phyloP scores from a whole-genome alignment of 2,329 filamentous ascomycete genomes.

The Dryadomyces quercus-mongolicae region DNA sequence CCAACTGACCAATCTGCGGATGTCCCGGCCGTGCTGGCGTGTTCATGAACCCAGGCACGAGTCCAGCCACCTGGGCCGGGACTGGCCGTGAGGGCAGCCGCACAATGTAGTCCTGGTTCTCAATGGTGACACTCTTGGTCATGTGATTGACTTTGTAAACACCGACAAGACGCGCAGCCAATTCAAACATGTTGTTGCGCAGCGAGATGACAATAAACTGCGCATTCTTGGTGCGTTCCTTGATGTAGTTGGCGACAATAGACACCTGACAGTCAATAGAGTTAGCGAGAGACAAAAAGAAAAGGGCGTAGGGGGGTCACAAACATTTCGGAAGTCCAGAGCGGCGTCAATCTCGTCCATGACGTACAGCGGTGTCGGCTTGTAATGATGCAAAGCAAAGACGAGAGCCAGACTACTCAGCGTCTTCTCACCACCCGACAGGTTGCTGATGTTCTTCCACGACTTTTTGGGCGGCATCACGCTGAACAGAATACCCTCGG shows the following conservation, averaged over 20 bases:
- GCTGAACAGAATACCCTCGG: constrained; percentile 89
- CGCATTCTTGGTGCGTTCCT: constrained; percentile 96
- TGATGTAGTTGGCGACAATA: constrained; percentile 98
- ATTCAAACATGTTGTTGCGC: constrained; percentile 99
- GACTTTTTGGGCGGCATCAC: constrained; percentile 99
- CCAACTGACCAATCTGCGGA: constrained; percentile 7
- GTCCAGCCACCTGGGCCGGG: not conserved
- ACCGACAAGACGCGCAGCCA: constrained; percentile 86
- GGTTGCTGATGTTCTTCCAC: constrained; percentile 98
- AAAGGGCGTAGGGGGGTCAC: constrained; percentile 23
- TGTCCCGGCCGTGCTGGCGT: constrained; percentile 7
- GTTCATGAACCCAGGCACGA: not conserved
- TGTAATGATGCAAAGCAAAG: constrained; percentile 97
- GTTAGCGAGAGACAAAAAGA: not conserved
- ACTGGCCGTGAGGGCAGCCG: constrained; percentile 13
- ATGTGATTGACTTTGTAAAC: constrained; percentile 99
- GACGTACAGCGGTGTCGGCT: constrained; percentile 92
- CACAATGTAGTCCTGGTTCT: constrained; percentile 66
- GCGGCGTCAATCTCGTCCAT: constrained; percentile 99
- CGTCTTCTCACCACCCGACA: constrained; percentile 96
- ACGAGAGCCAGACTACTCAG: constrained; percentile 84
- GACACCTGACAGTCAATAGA: constrained; percentile 51
- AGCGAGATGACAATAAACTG: constrained; percentile 98
- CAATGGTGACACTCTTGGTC: constrained; percentile 84
- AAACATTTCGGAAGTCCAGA: constrained; percentile 92